A percentile compares a stretch with the other conserved stretches of the same genome.
phyloP scores from a whole-genome alignment of 208 protist species.

The Trypanosoma caninum region DNA sequence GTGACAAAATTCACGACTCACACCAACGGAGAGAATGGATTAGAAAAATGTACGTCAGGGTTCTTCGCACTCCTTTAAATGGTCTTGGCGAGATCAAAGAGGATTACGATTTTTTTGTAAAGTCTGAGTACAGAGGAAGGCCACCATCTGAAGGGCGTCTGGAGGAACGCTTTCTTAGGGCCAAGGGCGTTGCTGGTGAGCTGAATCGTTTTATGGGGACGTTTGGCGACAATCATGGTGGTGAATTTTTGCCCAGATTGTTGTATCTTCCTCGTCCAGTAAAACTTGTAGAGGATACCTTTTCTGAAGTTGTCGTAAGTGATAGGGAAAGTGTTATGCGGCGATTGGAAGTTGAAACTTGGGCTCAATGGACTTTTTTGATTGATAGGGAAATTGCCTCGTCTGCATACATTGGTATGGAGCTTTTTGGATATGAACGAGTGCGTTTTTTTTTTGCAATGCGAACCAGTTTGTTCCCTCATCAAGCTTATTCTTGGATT shows the following conservation, averaged over 20 bases:
- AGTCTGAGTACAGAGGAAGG: constrained; percentile 47
- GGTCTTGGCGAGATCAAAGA: constrained; percentile 69
- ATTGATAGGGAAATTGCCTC: constrained; percentile 37
- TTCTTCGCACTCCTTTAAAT: constrained; percentile 67
- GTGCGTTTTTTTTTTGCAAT: constrained; percentile 51
- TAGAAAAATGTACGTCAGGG: constrained; percentile 60
- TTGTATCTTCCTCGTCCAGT: constrained; percentile 55
- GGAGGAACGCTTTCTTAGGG: constrained; percentile 28
- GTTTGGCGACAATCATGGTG: neutral
- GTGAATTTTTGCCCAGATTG: constrained; percentile 15
- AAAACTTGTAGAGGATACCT: neutral
- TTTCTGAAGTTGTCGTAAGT: neutral
- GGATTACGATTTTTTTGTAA: constrained; percentile 72
- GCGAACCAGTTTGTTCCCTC: constrained; percentile 56
- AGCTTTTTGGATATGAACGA: constrained; percentile 49
- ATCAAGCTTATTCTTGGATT: constrained; percentile 46
- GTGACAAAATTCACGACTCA: constrained; percentile 39
- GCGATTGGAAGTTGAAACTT: constrained; percentile 53
- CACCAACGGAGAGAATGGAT: constrained; percentile 48
- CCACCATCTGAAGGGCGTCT: constrained; percentile 38
- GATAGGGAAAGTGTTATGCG: constrained; percentile 19
- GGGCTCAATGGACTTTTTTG: constrained; percentile 50
- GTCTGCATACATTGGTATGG: constrained; percentile 35
- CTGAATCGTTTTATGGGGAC: constrained; percentile 17
- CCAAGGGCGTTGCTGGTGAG: constrained; percentile 9